Evolutionary conservation across 257 asterid genomes (phyloP).

Genomic region (Ocimum tenuiflorum): DNA sequence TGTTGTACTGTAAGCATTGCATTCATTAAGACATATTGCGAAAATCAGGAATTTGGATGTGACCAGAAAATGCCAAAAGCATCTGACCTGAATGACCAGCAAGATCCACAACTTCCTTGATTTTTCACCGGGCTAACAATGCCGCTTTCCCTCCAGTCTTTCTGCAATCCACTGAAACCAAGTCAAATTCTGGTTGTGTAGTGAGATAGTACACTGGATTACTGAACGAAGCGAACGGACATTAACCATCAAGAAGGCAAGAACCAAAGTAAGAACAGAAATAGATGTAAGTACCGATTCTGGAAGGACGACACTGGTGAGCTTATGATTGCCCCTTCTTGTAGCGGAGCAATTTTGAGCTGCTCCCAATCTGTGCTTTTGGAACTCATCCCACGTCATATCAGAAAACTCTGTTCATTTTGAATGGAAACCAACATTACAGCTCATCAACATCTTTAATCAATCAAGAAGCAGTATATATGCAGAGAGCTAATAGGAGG

Average conservation of each 20-base stretch:
- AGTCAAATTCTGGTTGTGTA: constrained; percentile 6
- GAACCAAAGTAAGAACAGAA: constrained; percentile 6
- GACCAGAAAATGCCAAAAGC: neutral
- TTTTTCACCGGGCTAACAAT: constrained; percentile 81
- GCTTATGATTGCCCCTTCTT: constrained; percentile 64
- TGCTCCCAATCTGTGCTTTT: constrained; percentile 65
- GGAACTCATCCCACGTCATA: constrained; percentile 95
- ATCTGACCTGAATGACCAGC: constrained; percentile 94
- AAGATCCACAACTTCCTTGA: constrained; percentile 92
- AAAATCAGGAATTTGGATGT: neutral
- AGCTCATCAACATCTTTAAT: neutral
- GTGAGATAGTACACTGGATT: neutral
- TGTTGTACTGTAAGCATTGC: constrained; percentile 58
- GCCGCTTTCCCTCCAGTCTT: constrained; percentile 85
- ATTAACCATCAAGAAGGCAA: neutral
- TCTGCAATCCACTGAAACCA: constrained; percentile 37
- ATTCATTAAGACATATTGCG: neutral
- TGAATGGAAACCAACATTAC: neutral
- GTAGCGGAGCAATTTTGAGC: constrained; percentile 99
- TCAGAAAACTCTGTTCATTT: constrained; percentile 67
- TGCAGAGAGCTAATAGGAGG: neutral
- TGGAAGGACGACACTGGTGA: constrained; percentile 49
- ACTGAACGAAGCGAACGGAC: neutral
- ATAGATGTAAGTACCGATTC: constrained; percentile 41
- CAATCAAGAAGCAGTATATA: neutral